phyloP scores from a whole-genome alignment of 108 stramenopile species.

The Cyclostephanos invisitatus region DNA sequence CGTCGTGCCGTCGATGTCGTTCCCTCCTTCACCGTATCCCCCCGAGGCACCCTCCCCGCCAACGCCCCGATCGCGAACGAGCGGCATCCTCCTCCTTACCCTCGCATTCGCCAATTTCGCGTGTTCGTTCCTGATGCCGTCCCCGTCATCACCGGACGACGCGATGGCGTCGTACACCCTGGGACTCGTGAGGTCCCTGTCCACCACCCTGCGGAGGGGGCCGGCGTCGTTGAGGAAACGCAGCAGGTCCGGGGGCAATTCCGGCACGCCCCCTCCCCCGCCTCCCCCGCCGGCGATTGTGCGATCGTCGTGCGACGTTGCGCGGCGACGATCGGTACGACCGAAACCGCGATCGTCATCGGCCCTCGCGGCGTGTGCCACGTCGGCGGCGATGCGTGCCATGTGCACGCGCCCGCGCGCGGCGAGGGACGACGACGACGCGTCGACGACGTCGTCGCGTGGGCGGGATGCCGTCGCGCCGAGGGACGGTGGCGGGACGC shows the following conservation, averaged over 20 bases:
- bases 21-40: background rate
- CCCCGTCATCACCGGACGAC: constrained; percentile 3
- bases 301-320: no score
- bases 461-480: no score
- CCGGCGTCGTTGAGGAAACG: constrained; percentile 55
- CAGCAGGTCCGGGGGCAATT: constrained; percentile 40
- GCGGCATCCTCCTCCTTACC: constrained; percentile 33
- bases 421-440: background rate
- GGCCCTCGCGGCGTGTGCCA: background rate
- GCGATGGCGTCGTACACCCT: constrained; percentile 45
- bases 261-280: background rate
- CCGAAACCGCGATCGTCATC: no score
- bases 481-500: no score
- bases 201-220: constrained; percentile 42
- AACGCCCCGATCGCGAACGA: constrained; percentile 10
- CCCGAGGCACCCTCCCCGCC: background rate
- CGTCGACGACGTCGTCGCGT: no score
- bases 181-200: constrained; percentile 50
- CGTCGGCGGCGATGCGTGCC: background rate
- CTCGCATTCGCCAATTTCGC: constrained; percentile 31
- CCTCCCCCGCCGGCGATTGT: background rate
- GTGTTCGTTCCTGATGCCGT: constrained; percentile 22
- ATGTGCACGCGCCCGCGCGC: background rate
- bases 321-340: no score
- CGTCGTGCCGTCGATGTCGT: constrained; percentile 38